Percentiles rank a stretch among this genome's conserved stretches.
Evolutionary conservation across 2,329 filamentous ascomycete species (phyloP).

Genomic region (Anisogramma anomala): DNA sequence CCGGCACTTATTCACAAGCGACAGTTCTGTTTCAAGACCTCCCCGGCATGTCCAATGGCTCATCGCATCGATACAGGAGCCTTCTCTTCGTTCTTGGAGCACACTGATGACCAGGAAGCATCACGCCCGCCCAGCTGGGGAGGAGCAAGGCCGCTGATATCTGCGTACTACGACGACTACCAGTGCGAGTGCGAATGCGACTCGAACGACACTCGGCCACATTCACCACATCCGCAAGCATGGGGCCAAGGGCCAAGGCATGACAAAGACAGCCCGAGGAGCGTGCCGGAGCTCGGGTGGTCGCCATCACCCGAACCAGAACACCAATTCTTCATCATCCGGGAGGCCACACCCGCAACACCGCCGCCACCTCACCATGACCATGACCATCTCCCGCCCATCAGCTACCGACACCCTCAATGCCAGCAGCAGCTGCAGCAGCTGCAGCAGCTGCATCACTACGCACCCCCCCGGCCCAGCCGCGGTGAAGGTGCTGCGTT

Average conservation of each 20-base stretch:
- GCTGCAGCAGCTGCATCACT: too few species aligned
- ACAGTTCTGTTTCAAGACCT: conserved; percentile 2
- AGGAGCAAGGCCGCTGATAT: conserved; percentile 3
- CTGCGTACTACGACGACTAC: conserved; percentile 4
- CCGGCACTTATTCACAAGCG: too few species aligned
- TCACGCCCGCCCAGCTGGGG: neutral
- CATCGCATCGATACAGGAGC: conserved; percentile 24
- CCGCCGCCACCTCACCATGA: conserved; percentile 4
- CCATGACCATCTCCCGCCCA: too few species aligned
- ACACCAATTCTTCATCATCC: conserved; percentile 23
- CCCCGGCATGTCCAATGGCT: conserved; percentile 26
- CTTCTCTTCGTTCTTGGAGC: conserved; percentile 15
- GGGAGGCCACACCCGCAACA: conserved; percentile 17
- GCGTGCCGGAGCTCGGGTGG: conserved; percentile 9
- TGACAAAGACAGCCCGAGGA: conserved; percentile 4
- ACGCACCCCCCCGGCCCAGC: neutral
- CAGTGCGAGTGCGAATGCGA: conserved; percentile 11
- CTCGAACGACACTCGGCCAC: conserved; percentile 3
- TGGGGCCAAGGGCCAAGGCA: conserved; percentile 8
- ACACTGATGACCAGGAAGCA: conserved; percentile 3
- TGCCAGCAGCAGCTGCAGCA: conserved; percentile 3
- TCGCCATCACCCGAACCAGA: conserved; percentile 8
- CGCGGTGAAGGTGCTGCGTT: conserved; percentile 1
- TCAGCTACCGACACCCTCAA: neutral
- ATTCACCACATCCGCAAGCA: conserved; percentile 1